phyloP scores from a whole-genome alignment of 176 grass and related monocot genomes.

The Avena atlantica region DNA sequence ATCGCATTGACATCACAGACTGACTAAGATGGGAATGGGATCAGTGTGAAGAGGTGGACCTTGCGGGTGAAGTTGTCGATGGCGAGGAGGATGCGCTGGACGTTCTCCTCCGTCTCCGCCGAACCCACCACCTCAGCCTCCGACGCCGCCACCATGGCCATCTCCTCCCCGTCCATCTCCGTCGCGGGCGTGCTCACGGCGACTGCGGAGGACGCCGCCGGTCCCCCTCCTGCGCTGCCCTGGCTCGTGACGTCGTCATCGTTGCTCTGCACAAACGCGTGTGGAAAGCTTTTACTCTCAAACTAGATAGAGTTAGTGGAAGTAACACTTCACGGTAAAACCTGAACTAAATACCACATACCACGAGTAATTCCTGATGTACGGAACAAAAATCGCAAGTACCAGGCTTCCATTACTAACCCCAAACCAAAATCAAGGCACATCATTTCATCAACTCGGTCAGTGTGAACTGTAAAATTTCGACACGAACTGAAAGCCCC shows the following conservation, averaged over 20 bases:
- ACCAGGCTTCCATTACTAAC: background rate
- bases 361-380: background rate
- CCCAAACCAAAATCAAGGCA: background rate
- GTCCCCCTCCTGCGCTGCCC: constrained; percentile 43
- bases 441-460: background rate
- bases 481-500: background rate
- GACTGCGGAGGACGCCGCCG: background rate
- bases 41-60: constrained; percentile 29
- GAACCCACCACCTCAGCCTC: constrained; percentile 46
- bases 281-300: background rate
- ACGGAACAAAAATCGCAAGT: background rate
- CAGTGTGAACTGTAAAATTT: background rate
- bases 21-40: background rate
- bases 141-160: constrained; percentile 25
- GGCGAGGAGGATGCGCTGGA: constrained; percentile 74
- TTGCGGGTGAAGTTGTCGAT: constrained; percentile 89
- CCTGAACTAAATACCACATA: background rate
- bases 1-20: background rate
- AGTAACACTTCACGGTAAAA: background rate
- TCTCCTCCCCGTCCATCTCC: constrained; percentile 14
- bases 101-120: constrained; percentile 70
- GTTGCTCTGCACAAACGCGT: constrained; percentile 36
- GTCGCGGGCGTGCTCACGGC: background rate
- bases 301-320: background rate
- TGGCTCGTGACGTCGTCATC: constrained; percentile 44